Base-by-base conservation (phyloP, 768 basidiomycete species). In the Gymnopilus dilepis region DNA sequence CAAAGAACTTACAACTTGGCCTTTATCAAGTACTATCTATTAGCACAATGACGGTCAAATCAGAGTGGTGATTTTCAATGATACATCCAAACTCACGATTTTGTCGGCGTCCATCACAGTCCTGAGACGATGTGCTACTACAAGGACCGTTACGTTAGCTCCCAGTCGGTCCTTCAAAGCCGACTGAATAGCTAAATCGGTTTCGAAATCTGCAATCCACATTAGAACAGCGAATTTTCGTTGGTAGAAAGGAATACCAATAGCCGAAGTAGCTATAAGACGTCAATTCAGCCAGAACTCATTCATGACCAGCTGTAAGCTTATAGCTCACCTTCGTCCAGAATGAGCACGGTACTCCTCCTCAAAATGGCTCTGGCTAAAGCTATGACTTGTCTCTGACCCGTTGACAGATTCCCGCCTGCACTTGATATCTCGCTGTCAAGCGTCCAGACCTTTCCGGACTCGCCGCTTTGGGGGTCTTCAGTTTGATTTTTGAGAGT, bases 401-500 rank as follows among this genome's bases (percentile, higher is more conserved):
- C 92, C 47, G 89, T 86, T 1, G 88, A 90, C 63, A 92, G 84
- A 70, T 92, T 93, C 22, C 80, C 73, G 5, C 91, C 91, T 6
- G 89, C 89, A 6, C 77, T 77, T n/a, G 78, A 68, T 37, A 86
- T 75, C 11, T 68, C 61, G 24, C 74, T 82, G 37, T 86, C 83
- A 33, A 86, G 71, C 11, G 76, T 79, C 43, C 43, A 45, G 9
- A 26, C 26, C 43, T 21, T 21, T 19, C 15, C 3, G 1, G 43
- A 24, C 9, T 21, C 3, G 11, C 4, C 7, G 13, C 13, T 22
- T 45, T 22, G 13, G 34, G 83, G 71, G 76, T 85, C 70, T 75
- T 83, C 59, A 73, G 82, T 74, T 68, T 76, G 75, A 24, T 62
- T 67, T 65, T 80, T 73, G 30, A 78, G 61, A n/a, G 82, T 73